A percentile compares a stretch with the other conserved stretches of the same genome.
These are phyloP conservation scores for Trifolium pratense DNA, from an alignment of 306 rosid species.

Conservation along the genomic window DNA sequence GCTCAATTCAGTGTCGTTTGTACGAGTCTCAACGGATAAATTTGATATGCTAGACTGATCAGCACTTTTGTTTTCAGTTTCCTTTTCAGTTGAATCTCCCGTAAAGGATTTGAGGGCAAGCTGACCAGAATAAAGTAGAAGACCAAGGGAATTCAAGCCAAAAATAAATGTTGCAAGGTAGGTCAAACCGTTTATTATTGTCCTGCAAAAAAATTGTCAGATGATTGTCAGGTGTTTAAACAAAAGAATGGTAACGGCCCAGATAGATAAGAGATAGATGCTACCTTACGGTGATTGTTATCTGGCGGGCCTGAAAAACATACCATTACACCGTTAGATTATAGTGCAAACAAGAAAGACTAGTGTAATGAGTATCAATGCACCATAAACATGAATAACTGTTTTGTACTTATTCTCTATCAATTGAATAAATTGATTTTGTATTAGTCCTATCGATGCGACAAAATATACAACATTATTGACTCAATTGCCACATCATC, in stretches of 20 bases:
- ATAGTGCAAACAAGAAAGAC: conserved; percentile 27
- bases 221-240: conserved; percentile 35
- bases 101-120: conserved; percentile 66
- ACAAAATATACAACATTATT: too few relatives aligned
- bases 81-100: conserved; percentile 54
- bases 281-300: conserved; percentile 88
- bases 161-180: conserved; percentile 95
- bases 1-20: conserved; percentile 51
- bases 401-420: conserved; percentile 6
- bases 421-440: too few relatives aligned
- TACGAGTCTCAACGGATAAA: conserved; percentile 50
- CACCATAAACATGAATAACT: conserved; percentile 35
- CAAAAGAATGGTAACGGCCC: neutral
- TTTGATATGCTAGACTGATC: conserved; percentile 53
- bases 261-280: conserved; percentile 33
- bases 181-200: conserved; percentile 83
- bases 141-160: conserved; percentile 76
- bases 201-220: conserved; percentile 59
- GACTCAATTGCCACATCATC: too few relatives aligned
- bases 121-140: conserved; percentile 86
- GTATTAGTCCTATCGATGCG: too few relatives aligned
- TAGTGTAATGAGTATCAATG: neutral
- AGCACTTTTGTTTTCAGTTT: conserved; percentile 51
- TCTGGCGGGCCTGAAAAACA: conserved; percentile 81
- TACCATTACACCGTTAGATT: conserved; percentile 33